These are phyloP conservation scores for Globisporangium cylindrosporum DNA, from an alignment of 352 stramenopile species.

Conservation along the genomic window DNA sequence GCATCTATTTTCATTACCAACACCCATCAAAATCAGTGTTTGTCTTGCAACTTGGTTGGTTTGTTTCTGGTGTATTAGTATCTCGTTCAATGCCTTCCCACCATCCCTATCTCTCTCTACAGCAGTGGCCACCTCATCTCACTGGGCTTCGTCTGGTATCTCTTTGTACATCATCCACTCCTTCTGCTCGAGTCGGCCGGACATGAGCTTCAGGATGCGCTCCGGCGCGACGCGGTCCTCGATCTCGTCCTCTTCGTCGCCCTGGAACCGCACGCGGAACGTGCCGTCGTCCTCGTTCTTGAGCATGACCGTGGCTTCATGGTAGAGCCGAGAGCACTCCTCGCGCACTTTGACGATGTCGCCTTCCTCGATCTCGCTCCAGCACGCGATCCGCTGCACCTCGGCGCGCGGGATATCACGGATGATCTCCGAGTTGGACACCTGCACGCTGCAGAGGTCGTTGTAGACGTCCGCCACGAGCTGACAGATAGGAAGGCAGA, in stretches of 20 bases:
- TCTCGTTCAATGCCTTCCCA: not conserved
- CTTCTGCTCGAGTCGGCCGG: constrained; percentile 55
- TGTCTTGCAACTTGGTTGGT: not conserved
- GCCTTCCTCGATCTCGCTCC: constrained; percentile 61
- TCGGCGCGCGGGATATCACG: constrained; percentile 34
- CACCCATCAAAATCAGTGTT: not conserved
- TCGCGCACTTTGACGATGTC: constrained; percentile 70
- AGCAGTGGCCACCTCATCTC: not conserved
- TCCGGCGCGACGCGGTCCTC: constrained; percentile 44
- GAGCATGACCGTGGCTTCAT: constrained; percentile 52
- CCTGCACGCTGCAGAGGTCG: constrained; percentile 47
- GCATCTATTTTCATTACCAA: not conserved
- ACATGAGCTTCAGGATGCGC: constrained; percentile 65
- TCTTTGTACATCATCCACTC: constrained; percentile 79
- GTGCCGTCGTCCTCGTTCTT: constrained; percentile 45
- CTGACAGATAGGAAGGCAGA: constrained; percentile 21
- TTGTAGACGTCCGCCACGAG: constrained; percentile 48
- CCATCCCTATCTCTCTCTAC: not conserved
- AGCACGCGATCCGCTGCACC: constrained; percentile 54
- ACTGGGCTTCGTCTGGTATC: constrained; percentile 19
- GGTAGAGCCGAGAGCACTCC: constrained; percentile 51
- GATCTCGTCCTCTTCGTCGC: constrained; percentile 52
- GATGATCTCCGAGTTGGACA: constrained; percentile 49
- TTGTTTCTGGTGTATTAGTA: not conserved
- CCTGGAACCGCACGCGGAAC: constrained; percentile 62